Evolutionary conservation across 192 early-diverging fungal species (phyloP), one percentile per base, ranked within the genome.

Genomic region (Backusella liffmaniae): DNA sequence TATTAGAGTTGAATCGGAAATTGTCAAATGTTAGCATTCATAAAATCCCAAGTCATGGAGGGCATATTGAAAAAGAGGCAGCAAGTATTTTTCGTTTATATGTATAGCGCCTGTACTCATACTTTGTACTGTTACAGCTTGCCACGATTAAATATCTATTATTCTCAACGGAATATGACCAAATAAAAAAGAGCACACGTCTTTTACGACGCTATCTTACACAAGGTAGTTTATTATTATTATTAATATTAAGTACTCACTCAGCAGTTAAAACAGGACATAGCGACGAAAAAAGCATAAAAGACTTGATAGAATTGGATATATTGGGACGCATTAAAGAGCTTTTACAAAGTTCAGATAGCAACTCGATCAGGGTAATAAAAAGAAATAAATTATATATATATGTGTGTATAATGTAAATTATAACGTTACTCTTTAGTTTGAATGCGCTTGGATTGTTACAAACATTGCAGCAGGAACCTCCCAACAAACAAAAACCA

Each of bases 381-480:
- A 73, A 66, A 72, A 70, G 51, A 75, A 23, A 15, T 8, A 3
- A 42, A 44, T 29, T 51, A 21, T 0, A 16, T 36, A n/a, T n/a
- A n/a, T n/a, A n/a, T n/a, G n/a, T n/a, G n/a, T n/a, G n/a, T n/a
- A n/a, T n/a, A n/a, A n/a, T n/a, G n/a, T n/a, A n/a, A n/a, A n/a
- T n/a, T 12, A 51, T 62, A 26, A 35, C 42, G 37, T 13, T 51
- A 69, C 4, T 36, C 0, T 76, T 6, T 75, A 83, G 82, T 83
- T 79, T 77, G 82, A 83, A 72, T 76, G 73, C 44, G 73, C 78
- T 23, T 83, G 82, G 82, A 74, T 83, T 21, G 68, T 79, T 9
- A 83, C 82, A 29, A 83, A 83, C 62, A 83, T 83, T 66, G 82
- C 82, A 26, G 82, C 82, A 39, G 82, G 82, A 21, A 59, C 74